A percentile compares a stretch with the other conserved stretches of the same genome.
Conservation (phyloP, 2,329 filamentous ascomycete species). For the Fusarium zealandicum region DNA sequence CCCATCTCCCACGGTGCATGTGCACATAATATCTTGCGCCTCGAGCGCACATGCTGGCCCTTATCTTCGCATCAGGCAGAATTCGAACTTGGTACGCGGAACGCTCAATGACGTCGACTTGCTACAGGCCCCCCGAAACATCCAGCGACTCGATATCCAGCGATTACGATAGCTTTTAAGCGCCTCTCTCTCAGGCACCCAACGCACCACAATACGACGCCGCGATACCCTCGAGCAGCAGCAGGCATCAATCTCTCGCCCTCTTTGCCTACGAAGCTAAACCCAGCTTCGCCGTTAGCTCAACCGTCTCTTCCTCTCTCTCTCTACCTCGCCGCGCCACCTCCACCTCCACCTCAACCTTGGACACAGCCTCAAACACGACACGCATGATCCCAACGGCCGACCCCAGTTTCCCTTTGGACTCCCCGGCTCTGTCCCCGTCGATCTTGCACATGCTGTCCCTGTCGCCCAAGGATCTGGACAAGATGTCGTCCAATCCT, state of each 20-base stretch:
- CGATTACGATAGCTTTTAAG: constrained; percentile 1
- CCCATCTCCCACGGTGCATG: constrained; percentile 5
- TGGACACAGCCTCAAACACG: constrained; percentile 15
- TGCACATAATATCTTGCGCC: constrained; percentile 20
- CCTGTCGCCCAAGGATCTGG: constrained; percentile 32
- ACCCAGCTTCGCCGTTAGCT: background rate
- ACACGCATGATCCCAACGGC: constrained; percentile 36
- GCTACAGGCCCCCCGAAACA: constrained; percentile 19
- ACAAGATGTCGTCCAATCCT: constrained; percentile 44
- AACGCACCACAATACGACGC: background rate
- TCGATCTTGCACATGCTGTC: constrained; percentile 36
- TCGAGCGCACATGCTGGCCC: constrained; percentile 11
- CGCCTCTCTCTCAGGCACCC: background rate
- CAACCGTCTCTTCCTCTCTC: background rate
- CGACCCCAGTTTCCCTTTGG: constrained; percentile 29
- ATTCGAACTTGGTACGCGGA: constrained; percentile 19
- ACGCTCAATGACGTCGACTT: constrained; percentile 35
- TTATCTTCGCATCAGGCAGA: constrained; percentile 24
- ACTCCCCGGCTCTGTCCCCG: constrained; percentile 28
- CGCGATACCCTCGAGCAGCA: background rate
- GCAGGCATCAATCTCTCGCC: background rate
- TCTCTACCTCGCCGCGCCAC: too few relatives aligned
- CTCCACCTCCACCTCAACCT: background rate
- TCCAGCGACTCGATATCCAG: constrained; percentile 17
- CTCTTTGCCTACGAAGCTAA: background rate